Evolutionary conservation across 768 basidiomycete genomes (phyloP).

Genomic region (Mycena floridula): DNA sequence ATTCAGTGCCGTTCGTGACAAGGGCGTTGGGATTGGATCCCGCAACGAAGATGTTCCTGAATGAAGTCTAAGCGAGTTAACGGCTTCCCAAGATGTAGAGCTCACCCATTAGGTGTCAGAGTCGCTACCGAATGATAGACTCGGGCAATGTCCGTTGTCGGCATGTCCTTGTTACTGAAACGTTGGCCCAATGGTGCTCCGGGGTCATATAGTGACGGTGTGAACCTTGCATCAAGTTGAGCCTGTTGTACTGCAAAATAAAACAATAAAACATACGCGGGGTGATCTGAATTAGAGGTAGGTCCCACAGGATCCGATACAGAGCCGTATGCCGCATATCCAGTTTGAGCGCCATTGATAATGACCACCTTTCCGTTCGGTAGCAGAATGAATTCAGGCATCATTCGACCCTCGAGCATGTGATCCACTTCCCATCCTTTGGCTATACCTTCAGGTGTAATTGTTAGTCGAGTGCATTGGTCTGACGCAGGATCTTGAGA

Average conservation of each 20-base stretch:
- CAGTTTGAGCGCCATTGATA: conserved; percentile 40
- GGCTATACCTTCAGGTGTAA: conserved; percentile 36
- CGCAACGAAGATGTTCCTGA: conserved; percentile 12
- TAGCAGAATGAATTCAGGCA: conserved; percentile 46
- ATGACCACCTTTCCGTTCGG: conserved; percentile 43
- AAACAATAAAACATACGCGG: conserved; percentile 29
- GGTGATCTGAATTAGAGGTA: conserved; percentile 15
- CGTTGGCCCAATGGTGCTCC: conserved; percentile 27
- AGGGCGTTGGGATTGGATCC: conserved; percentile 17
- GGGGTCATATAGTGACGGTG: conserved; percentile 47
- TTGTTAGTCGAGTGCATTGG: conserved; percentile 42
- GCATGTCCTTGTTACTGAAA: conserved; percentile 42
- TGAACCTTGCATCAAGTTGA: too few species aligned
- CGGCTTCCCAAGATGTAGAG: conserved; percentile 19
- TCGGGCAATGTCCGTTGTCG: conserved; percentile 34
- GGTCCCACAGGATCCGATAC: conserved; percentile 7
- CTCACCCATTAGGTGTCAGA: conserved; percentile 38
- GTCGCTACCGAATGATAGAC: conserved; percentile 51
- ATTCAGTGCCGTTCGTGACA: conserved; percentile 24
- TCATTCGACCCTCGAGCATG: conserved; percentile 39
- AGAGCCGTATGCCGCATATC: conserved; percentile 38
- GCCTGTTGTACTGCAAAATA: conserved; percentile 10
- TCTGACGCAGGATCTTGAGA: conserved; percentile 31
- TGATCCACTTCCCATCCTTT: conserved; percentile 38
- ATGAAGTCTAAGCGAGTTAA: background rate